Base-by-base conservation (phyloP, 208 protist species). In the Leishmania aethiopica region DNA sequence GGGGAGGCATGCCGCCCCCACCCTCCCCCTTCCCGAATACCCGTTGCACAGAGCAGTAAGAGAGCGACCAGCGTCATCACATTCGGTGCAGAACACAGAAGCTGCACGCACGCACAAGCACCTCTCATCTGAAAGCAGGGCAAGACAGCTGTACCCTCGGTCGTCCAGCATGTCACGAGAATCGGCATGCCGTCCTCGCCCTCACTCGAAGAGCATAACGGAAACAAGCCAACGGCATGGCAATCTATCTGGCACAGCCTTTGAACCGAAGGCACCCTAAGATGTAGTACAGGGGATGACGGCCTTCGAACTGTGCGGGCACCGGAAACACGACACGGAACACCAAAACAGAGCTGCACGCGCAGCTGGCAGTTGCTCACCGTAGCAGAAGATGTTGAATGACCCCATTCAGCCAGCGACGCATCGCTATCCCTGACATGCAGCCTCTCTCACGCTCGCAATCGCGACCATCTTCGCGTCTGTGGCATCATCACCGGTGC, bases 241-340 rank as follows among this genome's bases (percentile, higher is more conserved):
- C 40, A 10, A 53, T 25, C 1, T 19, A 79, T 87, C 85, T 85
- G 13, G 85, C 85, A 82, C 67, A 78, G 74, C 37, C 78, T 84
- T 85, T 87, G 84, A 87, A 84, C 84, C 84, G 25, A 66, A 51
- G 13, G 35, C 79, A 77, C n/a, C 75, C 64, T 69, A 86, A 19
- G 35, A 17, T 49, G 37, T 55, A 51, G 47, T 53, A 77, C 42
- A 67, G 75, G 45, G 53, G 66, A 74, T 72, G 79, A 67, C 19
- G 83, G 78, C 83, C 83, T 86, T 86, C 83, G 84, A 87, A 81
- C 83, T 69, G 37, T 84, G 83, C 83, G 42, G 55, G 47, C 42
- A 64, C 66, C 7, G 25, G 69, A 53, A 13, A 69, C n/a, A 81
- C 45, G 35, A 7, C 0, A 35, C 37, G 10, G n/a, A 67, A 67